These are phyloP conservation scores for Hypericum androsaemum DNA, from an alignment of 345 rosid genomes.

Conservation along the genomic window DNA sequence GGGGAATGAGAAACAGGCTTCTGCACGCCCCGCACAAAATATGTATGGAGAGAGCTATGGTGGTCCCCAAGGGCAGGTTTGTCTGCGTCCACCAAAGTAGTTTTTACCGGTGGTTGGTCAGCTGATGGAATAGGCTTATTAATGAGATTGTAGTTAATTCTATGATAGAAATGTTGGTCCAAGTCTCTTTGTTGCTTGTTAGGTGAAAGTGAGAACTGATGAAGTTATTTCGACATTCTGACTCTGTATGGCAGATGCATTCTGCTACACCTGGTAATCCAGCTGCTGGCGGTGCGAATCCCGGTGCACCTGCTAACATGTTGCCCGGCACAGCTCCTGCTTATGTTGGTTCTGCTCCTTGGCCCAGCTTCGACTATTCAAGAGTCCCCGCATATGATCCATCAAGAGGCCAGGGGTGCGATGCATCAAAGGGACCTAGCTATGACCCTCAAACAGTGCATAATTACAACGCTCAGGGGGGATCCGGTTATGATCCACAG, in stretches of 20 bases:
- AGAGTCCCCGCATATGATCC: slow-evolving; percentile 29
- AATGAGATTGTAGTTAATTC: background rate
- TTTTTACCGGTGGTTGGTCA: no score
- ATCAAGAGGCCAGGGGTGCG: slow-evolving; percentile 26
- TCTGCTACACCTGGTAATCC: slow-evolving; percentile 24
- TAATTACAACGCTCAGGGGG: slow-evolving; percentile 14
- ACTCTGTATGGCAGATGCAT: slow-evolving; percentile 35
- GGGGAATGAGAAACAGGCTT: slow-evolving; percentile 40
- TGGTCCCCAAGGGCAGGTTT: slow-evolving; percentile 47
- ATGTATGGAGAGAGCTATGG: slow-evolving; percentile 46
- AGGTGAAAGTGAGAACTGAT: slow-evolving; percentile 7
- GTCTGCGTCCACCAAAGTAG: slow-evolving; percentile 2
- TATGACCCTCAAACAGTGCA: slow-evolving; percentile 25
- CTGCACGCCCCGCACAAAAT: slow-evolving; percentile 39
- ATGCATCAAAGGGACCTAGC: slow-evolving; percentile 18
- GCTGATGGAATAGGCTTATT: no score
- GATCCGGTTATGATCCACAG: slow-evolving; percentile 23
- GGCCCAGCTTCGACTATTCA: slow-evolving; percentile 28
- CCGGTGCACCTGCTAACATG: slow-evolving; percentile 13
- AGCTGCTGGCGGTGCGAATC: slow-evolving; percentile 18
- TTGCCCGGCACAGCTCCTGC: slow-evolving; percentile 25
- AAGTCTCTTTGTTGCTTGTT: background rate
- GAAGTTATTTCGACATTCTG: slow-evolving; percentile 8
- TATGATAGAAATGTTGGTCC: background rate
- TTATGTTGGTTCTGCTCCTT: slow-evolving; percentile 32